Evolutionary conservation across 371 early-diverging fungal genomes (phyloP), one percentile per base, ranked within the genome.

Genomic region (Haplosporangium sp.): DNA sequence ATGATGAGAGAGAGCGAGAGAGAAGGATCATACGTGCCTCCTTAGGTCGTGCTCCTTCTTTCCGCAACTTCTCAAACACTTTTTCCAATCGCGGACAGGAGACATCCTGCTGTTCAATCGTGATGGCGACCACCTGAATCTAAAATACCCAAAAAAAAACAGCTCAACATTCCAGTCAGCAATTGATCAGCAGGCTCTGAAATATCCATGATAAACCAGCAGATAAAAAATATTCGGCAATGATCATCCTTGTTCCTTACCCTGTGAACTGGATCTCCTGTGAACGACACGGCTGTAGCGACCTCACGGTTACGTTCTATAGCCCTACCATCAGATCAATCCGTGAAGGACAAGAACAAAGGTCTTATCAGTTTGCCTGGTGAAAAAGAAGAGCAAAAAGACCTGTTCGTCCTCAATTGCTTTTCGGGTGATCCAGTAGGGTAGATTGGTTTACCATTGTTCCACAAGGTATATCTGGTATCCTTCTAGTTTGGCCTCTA

Each of bases 381-480:
- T 51, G 55, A 21, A 50, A 23, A 38, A 21, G 48, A 38, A 29
- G 47, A 43, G 18, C 37, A 36, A n/a, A 12, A 47, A 59, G 3
- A 37, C 13, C 23, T 10, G 10, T 37, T 55, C 23, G 12, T 37
- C 0, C 9, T 23, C 37, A 55, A 10, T 13, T 5, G 40, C 56
- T 10, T n/a, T 18, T 36, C 10, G 21, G 21, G 51, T 9, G 18
- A 37, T 38, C 12, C 12, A 10, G 29, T 12, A 36, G 48, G 11
- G 23, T 40, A 60, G 5, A 18, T 55, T 10, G 14, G 20, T 40
- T 45, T 84, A 86, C 89, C 91, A 91, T 87, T 91, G 91, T 58
- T 91, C 91, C 13, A 91, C 90, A 58, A 91, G 84, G 72, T 89
- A 89, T 54, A 89, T 82, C 62, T 89, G 90, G 64, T 89, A 91